Evolutionary conservation across 169 alveolate genomes (phyloP).

Genomic region (Sarcocystis neurona): DNA sequence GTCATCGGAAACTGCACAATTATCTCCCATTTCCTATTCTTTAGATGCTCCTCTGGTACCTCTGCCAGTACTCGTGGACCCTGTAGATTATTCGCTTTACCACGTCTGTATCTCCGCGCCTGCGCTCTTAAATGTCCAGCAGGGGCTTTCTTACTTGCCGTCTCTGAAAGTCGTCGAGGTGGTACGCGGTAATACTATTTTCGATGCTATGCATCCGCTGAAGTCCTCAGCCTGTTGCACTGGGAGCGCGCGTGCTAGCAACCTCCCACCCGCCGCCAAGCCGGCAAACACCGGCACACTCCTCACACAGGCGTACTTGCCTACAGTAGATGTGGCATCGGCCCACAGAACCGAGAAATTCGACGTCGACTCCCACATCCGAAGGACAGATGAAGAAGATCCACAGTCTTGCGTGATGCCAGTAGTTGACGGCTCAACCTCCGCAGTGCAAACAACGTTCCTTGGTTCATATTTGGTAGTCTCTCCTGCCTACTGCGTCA

Average conservation of each 20-base stretch:
- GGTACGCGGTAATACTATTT: not conserved
- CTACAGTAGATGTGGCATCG: too few species aligned
- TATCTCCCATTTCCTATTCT: not conserved
- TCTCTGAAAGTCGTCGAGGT: constrained; percentile 41
- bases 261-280: too few species aligned
- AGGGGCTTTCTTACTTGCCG: constrained; percentile 34
- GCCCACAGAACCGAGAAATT: too few species aligned
- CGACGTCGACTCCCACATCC: too few species aligned
- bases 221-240: not conserved
- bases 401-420: too few species aligned
- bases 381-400: too few species aligned
- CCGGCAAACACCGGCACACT: too few species aligned
- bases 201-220: not conserved
- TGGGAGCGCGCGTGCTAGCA: too few species aligned
- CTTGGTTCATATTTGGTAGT: not conserved
- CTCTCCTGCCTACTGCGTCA: not conserved
- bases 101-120: constrained; percentile 55
- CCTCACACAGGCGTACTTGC: too few species aligned
- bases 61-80: constrained; percentile 38
- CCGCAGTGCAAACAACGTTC: too few species aligned
- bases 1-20: too few species aligned
- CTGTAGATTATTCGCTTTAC: constrained; percentile 46
- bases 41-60: constrained; percentile 30
- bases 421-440: too few species aligned
- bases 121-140: constrained; percentile 35